These are phyloP conservation scores for Monilinia fructigena DNA, from an alignment of 2,329 filamentous ascomycete species.

Conservation along the genomic window DNA sequence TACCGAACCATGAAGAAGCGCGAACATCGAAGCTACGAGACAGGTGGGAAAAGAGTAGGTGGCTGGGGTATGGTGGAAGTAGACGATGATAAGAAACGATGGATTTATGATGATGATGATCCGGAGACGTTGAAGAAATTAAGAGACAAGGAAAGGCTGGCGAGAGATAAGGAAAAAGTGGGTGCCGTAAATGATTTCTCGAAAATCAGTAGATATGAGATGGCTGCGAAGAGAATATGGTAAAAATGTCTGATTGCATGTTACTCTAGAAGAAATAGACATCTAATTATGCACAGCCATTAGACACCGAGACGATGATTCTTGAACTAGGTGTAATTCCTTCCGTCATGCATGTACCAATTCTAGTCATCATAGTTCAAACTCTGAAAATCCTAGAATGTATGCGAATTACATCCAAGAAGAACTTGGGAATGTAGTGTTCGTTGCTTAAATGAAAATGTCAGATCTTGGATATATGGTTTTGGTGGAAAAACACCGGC, in stretches of 20 bases:
- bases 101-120: constrained; percentile 89
- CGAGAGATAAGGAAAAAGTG: constrained; percentile 52
- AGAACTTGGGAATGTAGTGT: too few species aligned
- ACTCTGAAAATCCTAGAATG: too few species aligned
- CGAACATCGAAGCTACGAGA: constrained; percentile 59
- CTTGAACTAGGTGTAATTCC: too few species aligned
- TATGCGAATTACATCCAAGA: too few species aligned
- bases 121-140: constrained; percentile 63
- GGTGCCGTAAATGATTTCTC: constrained; percentile 58
- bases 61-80: constrained; percentile 86
- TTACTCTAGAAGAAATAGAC: not conserved
- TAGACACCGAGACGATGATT: not conserved
- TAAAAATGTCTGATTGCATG: constrained; percentile 42
- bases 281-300: not conserved
- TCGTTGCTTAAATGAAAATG: too few species aligned
- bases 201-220: constrained; percentile 78
- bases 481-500: too few species aligned
- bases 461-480: too few species aligned
- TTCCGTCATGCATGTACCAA: too few species aligned
- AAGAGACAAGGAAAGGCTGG: constrained; percentile 62
- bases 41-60: constrained; percentile 72
- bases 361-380: too few species aligned
- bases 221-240: constrained; percentile 98
- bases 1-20: constrained; percentile 77
- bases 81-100: constrained; percentile 78